Conservation (phyloP, 1,284 basidiomycete species). For the Sphaerobolus stellatus region DNA sequence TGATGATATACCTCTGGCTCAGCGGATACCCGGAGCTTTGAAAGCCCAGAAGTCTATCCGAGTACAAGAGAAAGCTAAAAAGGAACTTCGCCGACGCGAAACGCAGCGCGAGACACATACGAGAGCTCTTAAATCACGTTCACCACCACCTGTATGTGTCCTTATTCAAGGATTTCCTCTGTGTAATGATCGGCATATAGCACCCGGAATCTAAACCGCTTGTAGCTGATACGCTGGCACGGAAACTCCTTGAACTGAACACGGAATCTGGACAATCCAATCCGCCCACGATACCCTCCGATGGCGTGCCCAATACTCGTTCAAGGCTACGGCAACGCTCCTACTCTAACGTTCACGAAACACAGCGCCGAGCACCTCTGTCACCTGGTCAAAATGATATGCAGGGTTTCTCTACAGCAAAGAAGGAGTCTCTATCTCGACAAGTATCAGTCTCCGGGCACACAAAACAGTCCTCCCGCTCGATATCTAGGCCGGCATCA, state of each 20-base stretch:
- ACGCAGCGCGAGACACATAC: conserved; percentile 41
- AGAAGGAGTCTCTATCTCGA: too few relatives aligned
- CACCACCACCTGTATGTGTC: not conserved
- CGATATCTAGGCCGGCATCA: too few relatives aligned
- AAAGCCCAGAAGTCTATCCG: conserved; percentile 76
- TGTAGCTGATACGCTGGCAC: too few relatives aligned
- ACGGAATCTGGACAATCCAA: not conserved
- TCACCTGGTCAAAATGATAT: too few relatives aligned
- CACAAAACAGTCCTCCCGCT: too few relatives aligned
- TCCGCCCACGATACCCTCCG: not conserved
- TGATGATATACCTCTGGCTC: conserved; percentile 76
- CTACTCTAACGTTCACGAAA: too few relatives aligned
- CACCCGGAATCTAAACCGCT: not conserved
- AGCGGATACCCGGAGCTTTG: conserved; percentile 73
- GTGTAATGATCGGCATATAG: not conserved
- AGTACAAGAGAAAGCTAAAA: conserved; percentile 64
- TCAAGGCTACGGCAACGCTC: not conserved
- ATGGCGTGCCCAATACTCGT: not conserved
- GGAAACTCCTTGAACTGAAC: too few relatives aligned
- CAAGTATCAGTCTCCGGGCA: too few relatives aligned
- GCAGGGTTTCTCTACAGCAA: too few relatives aligned
- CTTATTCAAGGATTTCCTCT: not conserved
- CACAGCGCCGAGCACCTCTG: too few relatives aligned
- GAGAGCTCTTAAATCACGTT: conserved; percentile 21
- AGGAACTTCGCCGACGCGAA: conserved; percentile 59